phyloP scores from a whole-genome alignment of 208 protist genomes.

The Trypanosoma cruzi region DNA sequence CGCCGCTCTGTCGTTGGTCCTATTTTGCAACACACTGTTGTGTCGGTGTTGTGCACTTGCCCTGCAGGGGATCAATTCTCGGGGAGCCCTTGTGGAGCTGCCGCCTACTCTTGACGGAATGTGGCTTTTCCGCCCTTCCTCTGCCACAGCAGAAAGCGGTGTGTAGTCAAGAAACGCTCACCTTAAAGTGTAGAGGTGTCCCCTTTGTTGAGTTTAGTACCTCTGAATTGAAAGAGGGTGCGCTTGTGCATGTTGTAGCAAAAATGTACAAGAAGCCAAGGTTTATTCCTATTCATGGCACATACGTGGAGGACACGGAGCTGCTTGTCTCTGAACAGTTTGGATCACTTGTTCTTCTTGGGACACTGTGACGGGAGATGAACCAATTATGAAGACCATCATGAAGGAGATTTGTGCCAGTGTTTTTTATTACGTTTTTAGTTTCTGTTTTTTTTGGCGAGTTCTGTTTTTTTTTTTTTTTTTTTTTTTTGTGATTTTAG shows the following conservation, averaged over 20 bases:
- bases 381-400: background rate
- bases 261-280: conserved; percentile 74
- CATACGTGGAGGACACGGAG: conserved; percentile 79
- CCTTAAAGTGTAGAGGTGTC: conserved; percentile 63
- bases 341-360: conserved; percentile 63
- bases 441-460: conserved; percentile 12
- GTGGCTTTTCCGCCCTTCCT: conserved; percentile 45
- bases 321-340: conserved; percentile 79
- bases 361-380: conserved; percentile 22
- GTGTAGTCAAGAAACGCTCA: conserved; percentile 46
- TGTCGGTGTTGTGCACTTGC: conserved; percentile 75
- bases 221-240: conserved; percentile 51
- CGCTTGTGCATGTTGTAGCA: conserved; percentile 79
- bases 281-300: conserved; percentile 74
- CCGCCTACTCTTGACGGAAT: conserved; percentile 67
- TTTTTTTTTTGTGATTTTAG: too few species aligned
- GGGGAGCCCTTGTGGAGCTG: conserved; percentile 80
- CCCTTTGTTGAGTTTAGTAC: conserved; percentile 59
- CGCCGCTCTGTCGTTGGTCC: background rate
- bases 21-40: conserved; percentile 52
- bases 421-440: conserved; percentile 24
- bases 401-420: background rate
- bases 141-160: conserved; percentile 1
- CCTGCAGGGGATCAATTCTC: conserved; percentile 55
- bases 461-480: conserved; percentile 19